Evolutionary conservation across 2,329 filamentous ascomycete genomes (phyloP).

Genomic region (Truncatella angustata): DNA sequence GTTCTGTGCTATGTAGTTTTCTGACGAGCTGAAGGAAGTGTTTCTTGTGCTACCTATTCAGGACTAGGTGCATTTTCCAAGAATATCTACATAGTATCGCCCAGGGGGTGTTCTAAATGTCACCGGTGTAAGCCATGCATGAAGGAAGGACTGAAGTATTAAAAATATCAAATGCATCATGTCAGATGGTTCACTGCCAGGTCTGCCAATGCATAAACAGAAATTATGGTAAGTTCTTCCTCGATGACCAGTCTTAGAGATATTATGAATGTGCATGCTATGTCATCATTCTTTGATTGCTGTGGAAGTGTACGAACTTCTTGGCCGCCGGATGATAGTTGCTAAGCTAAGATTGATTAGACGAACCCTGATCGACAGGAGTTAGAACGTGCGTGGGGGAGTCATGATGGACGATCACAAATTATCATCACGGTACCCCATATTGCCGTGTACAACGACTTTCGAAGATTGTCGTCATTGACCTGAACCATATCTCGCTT

Average conservation of each 20-base stretch:
- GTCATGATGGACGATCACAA: neutral
- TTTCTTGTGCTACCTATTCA: neutral
- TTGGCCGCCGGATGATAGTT: too few relatives aligned
- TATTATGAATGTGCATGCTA: too few relatives aligned
- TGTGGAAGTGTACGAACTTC: too few relatives aligned
- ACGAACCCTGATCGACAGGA: constrained; percentile 9
- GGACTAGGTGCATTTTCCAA: neutral
- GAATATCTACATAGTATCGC: too few relatives aligned
- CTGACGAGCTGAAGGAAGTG: neutral
- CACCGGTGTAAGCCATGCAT: constrained; percentile 7
- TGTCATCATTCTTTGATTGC: too few relatives aligned
- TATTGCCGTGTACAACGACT: neutral
- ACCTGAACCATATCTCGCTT: neutral
- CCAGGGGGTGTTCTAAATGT: too few relatives aligned
- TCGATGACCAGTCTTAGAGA: too few relatives aligned
- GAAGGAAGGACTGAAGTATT: neutral
- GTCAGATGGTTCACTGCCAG: neutral
- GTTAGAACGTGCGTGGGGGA: neutral
- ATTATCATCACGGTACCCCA: neutral
- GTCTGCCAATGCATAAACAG: too few relatives aligned
- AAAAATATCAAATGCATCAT: neutral
- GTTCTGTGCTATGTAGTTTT: too few relatives aligned
- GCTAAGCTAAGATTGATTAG: neutral
- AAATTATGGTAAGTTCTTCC: too few relatives aligned
- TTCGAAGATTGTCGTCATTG: constrained; percentile 5